Evolutionary conservation across 371 early-diverging fungal species (phyloP).

Genomic region (Mortierella sp.): DNA sequence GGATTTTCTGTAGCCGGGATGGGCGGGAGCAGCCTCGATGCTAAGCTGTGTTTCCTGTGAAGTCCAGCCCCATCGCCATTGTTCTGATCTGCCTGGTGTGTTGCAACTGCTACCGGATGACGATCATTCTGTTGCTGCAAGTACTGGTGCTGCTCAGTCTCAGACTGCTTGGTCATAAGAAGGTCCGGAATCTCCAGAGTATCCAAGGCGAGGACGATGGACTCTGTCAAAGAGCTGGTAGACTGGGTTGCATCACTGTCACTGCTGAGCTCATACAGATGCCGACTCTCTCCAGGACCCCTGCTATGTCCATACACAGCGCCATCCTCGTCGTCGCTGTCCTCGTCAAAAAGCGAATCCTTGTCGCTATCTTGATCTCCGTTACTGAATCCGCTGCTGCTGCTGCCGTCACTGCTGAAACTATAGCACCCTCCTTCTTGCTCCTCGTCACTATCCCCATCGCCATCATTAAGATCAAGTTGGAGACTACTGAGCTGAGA

Average conservation of each 20-base stretch:
- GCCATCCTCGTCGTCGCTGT: constrained; percentile 13
- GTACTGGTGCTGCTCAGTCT: too few species aligned
- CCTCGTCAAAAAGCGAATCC: constrained; percentile 26
- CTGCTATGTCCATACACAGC: constrained; percentile 2
- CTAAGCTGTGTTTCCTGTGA: constrained; percentile 25
- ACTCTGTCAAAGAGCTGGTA: constrained; percentile 31
- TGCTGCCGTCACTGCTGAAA: constrained; percentile 1
- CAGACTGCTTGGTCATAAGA: not conserved
- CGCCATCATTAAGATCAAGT: constrained; percentile 19
- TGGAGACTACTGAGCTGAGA: constrained; percentile 42
- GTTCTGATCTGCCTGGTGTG: not conserved
- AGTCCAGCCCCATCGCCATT: not conserved
- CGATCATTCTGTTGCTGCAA: not conserved
- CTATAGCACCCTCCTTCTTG: constrained; percentile 12
- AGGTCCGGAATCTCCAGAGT: constrained; percentile 49
- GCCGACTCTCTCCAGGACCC: not conserved
- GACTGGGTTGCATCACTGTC: constrained; percentile 43
- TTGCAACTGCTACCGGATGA: not conserved
- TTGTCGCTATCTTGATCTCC: constrained; percentile 19
- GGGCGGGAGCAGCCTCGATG: constrained; percentile 42
- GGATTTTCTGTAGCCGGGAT: constrained; percentile 43
- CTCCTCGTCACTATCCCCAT: constrained; percentile 16
- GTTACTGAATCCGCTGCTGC: constrained; percentile 16
- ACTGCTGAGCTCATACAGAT: constrained; percentile 41
- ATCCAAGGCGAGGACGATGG: constrained; percentile 45